These are phyloP conservation scores for Misopates orontium DNA, from an alignment of 257 asterid species.

Conservation along the genomic window DNA sequence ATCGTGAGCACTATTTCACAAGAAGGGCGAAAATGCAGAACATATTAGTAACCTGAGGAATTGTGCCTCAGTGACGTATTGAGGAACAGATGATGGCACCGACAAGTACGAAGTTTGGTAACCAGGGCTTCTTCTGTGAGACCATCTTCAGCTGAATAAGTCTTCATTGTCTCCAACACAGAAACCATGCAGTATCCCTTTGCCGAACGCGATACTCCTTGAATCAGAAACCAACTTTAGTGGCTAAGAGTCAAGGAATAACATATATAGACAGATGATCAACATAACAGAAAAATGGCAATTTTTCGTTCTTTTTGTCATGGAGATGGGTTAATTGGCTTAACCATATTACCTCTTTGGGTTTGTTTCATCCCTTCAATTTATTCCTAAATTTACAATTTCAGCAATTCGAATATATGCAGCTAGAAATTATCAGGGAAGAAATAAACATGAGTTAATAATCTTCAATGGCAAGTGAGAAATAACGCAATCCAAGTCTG, in stretches of 20 bases:
- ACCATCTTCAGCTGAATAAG: slow-evolving; percentile 85
- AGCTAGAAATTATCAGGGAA: slow-evolving; percentile 13
- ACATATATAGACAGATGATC: background rate
- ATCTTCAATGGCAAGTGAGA: slow-evolving; percentile 10
- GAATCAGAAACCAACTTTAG: slow-evolving; percentile 27
- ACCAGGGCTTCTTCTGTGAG: slow-evolving; percentile 96
- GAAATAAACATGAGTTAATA: slow-evolving; percentile 1
- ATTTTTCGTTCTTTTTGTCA: background rate
- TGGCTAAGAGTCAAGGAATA: background rate
- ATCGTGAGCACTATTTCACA: slow-evolving; percentile 14
- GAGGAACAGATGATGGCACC: slow-evolving; percentile 79
- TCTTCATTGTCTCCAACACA: slow-evolving; percentile 91
- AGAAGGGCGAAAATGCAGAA: slow-evolving; percentile 21
- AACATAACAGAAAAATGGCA: background rate
- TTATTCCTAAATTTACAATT: slow-evolving; percentile 1
- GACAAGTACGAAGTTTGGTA: slow-evolving; percentile 87
- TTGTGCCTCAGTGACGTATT: slow-evolving; percentile 78
- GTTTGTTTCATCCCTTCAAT: background rate
- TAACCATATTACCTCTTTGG: background rate
- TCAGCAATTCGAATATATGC: slow-evolving; percentile 2
- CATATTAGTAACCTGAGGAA: slow-evolving; percentile 65
- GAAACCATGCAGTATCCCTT: slow-evolving; percentile 86
- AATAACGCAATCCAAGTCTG: slow-evolving; percentile 11
- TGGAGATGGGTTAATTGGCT: background rate
- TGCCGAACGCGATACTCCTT: slow-evolving; percentile 93